phyloP scores from a whole-genome alignment of 257 asterid species.

The Solanum rostratum region DNA sequence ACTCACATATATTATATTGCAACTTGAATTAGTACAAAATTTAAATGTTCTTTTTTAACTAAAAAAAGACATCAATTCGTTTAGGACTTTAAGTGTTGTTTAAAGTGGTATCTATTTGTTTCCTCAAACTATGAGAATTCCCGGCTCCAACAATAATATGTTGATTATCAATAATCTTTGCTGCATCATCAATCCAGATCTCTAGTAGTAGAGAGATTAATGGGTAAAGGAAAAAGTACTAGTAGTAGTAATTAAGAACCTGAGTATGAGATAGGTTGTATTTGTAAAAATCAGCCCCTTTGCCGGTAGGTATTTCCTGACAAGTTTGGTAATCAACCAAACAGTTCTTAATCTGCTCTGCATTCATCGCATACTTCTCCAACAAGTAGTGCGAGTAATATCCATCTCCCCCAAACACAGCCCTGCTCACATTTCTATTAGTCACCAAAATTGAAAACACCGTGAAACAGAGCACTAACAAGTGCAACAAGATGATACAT shows the following conservation, averaged over 20 bases:
- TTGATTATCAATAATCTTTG: too few relatives aligned
- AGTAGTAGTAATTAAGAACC: slow-evolving; percentile 16
- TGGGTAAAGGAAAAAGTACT: background rate
- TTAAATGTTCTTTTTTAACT: too few relatives aligned
- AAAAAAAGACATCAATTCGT: too few relatives aligned
- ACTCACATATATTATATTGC: background rate
- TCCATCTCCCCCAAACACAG: slow-evolving; percentile 41
- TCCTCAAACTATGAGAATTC: too few relatives aligned
- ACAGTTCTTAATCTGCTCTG: slow-evolving; percentile 39
- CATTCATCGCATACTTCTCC: slow-evolving; percentile 41
- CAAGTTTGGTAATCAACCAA: slow-evolving; percentile 31
- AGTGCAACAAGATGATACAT: slow-evolving; percentile 19
- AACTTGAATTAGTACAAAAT: too few relatives aligned
- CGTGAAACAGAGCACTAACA: slow-evolving; percentile 23
- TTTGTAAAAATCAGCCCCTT: slow-evolving; percentile 7
- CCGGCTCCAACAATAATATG: too few relatives aligned
- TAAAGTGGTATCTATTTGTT: too few relatives aligned
- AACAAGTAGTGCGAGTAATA: slow-evolving; percentile 48
- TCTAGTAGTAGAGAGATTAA: background rate
- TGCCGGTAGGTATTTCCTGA: background rate
- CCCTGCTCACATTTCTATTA: slow-evolving; percentile 29
- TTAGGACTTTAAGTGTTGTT: too few relatives aligned
- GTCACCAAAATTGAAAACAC: slow-evolving; percentile 46
- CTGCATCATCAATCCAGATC: too few relatives aligned
- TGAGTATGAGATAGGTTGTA: slow-evolving; percentile 17